Conservation (phyloP, 169 alveolate genomes). For the Miamiensis avidus region DNA sequence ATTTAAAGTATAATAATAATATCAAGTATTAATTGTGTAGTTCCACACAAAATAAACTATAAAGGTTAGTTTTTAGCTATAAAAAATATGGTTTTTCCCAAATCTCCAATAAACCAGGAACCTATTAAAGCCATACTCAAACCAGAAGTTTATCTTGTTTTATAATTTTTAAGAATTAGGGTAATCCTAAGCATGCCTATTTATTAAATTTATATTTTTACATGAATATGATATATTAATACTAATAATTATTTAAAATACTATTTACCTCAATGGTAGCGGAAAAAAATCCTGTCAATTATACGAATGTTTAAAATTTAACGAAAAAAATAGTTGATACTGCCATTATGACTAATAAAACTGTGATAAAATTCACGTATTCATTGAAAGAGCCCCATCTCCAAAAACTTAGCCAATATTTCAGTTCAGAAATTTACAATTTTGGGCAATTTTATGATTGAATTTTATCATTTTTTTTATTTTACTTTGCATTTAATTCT, state of each 20-base stretch:
- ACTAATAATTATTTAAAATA: too few species aligned
- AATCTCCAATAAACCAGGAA: constrained; percentile 47
- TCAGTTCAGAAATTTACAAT: background rate
- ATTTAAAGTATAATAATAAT: constrained; percentile 31
- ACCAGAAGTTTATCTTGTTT: constrained; percentile 27
- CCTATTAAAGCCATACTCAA: constrained; percentile 30
- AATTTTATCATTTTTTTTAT: too few species aligned
- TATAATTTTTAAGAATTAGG: constrained; percentile 30
- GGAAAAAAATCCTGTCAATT: background rate
- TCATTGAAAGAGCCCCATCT: background rate
- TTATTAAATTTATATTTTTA: too few species aligned
- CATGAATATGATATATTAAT: too few species aligned
- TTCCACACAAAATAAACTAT: constrained; percentile 43
- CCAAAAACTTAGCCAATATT: background rate
- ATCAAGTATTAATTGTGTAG: constrained; percentile 28
- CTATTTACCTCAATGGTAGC: background rate
- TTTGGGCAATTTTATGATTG: background rate
- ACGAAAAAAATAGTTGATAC: background rate
- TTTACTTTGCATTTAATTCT: too few species aligned
- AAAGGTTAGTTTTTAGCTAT: constrained; percentile 28
- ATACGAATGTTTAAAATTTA: too few species aligned
- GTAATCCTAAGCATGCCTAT: constrained; percentile 37
- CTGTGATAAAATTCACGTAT: background rate
- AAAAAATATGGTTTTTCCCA: constrained; percentile 32
- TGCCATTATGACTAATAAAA: background rate